Conservation (phyloP, 2,329 filamentous ascomycete genomes). For the Ophiostoma quercus region DNA sequence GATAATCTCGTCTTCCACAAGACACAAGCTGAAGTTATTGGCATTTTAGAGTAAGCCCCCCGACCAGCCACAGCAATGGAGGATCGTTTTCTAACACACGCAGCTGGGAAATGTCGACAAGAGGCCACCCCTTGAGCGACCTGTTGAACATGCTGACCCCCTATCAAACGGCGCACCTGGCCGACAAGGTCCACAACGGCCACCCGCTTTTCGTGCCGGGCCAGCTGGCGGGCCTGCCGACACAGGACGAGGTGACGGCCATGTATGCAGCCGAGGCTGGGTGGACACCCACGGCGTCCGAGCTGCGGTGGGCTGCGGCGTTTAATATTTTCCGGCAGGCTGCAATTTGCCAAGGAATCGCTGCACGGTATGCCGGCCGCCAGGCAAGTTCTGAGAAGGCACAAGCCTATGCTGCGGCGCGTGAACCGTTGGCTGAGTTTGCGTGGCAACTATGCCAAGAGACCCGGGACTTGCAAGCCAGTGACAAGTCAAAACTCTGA, state of each 20-base stretch:
- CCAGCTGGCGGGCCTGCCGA: conserved; percentile 53
- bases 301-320: conserved; percentile 57
- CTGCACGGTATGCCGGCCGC: conserved; percentile 73
- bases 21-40: conserved; percentile 81
- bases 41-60: conserved; percentile 67
- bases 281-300: conserved; percentile 49
- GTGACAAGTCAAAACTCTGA: conserved; percentile 25
- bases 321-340: conserved; percentile 58
- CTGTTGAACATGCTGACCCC: conserved; percentile 69
- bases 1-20: conserved; percentile 87
- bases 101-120: conserved; percentile 94
- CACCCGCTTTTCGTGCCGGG: conserved; percentile 55
- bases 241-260: conserved; percentile 33
- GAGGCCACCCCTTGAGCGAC: conserved; percentile 92
- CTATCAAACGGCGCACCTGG: conserved; percentile 39
- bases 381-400: conserved; percentile 89
- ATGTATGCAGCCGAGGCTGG: conserved; percentile 44
- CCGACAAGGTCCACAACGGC: conserved; percentile 31
- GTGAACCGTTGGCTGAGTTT: conserved; percentile 67
- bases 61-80: not conserved
- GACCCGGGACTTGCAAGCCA: conserved; percentile 27
- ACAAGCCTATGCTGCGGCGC: conserved; percentile 61
- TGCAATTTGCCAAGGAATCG: conserved; percentile 78
- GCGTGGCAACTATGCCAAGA: conserved; percentile 68
- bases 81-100: not conserved